Base-by-base conservation (phyloP, 1,139 yeast genomes). In the Kodamaea fungicola region DNA sequence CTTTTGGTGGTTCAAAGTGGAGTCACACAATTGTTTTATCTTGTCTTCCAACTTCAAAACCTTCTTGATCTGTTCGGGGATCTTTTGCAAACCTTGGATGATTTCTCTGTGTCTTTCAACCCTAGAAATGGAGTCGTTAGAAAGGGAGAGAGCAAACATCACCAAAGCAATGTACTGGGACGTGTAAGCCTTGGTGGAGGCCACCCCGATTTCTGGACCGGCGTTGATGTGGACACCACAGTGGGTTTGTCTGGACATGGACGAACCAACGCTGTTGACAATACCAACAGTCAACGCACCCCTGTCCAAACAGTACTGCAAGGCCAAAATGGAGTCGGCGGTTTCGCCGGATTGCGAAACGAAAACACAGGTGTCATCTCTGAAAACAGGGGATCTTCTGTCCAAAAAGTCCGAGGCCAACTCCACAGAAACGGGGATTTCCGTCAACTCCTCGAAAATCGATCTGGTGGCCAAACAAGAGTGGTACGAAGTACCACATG, bases 181-280 rank as follows among this genome's bases (percentile, higher is more conserved):
- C 12, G 99, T 92, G 69, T 94, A 94, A 22, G 98, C 98, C 70
- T 94, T 94, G 35, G 99, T 94, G n/a, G 97, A 89, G 8, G 98
- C 99, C 52, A 94, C 99, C 62, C 98, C 98, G 50, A 94, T 92
- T 70, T 94, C 99, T 30, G 98, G 98, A 47, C 99, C 99, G 32
- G 98, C 98, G 61, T 94, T 94, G 61, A 94, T 90, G 63, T 94
- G 99, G 39, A 94, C 97, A 78, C 99, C 99, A 73, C 98, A 94
- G 66, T 90, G 96, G 30, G 99, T 94, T 57, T 80, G 84, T 62
- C 97, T 81, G 13, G 97, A 90, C 67, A 94, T 88, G 35, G 94
- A 80, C 6, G 98, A 94, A 55, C 99, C 99, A 32, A 94, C 99
- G 47, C 89, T 78, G 57, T 71, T 71, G 39, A 94, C 98, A 55